Conservation (phyloP, 176 grass and related monocot genomes). For the Paspalum notatum region DNA sequence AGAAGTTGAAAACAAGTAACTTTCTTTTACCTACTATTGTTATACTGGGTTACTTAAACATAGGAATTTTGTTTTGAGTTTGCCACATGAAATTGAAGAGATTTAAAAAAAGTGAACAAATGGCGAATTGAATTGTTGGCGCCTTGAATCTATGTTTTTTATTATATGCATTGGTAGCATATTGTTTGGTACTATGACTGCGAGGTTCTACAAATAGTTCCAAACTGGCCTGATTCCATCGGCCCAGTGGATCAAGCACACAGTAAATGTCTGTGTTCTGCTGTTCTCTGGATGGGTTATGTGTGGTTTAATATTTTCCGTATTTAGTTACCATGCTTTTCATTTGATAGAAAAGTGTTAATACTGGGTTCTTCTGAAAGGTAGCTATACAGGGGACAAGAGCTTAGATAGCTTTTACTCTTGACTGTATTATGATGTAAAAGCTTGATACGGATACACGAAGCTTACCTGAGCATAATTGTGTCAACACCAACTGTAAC, state of each 20-base stretch:
- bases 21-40: not conserved
- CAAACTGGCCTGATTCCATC: not conserved
- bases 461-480: not conserved
- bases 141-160: not conserved
- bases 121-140: not conserved
- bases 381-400: not conserved
- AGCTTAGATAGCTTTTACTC: conserved; percentile 1
- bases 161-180: not conserved
- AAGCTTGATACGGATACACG: not conserved
- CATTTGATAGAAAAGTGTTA: conserved; percentile 3
- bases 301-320: not conserved
- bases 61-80: conserved; percentile 12
- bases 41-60: not conserved
- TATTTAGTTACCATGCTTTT: not conserved
- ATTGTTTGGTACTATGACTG: not conserved
- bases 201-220: not conserved
- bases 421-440: conserved; percentile 18
- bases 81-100: conserved; percentile 3
- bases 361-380: conserved; percentile 19
- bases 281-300: not conserved
- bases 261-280: not conserved
- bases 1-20: not conserved
- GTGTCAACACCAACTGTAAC: not conserved
- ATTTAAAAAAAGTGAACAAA: not conserved
- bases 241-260: not conserved